A percentile compares a stretch with the other conserved stretches of the same genome.
Evolutionary conservation across 106 monocot species (phyloP).

Genomic region (Dioscorea dumetorum): DNA sequence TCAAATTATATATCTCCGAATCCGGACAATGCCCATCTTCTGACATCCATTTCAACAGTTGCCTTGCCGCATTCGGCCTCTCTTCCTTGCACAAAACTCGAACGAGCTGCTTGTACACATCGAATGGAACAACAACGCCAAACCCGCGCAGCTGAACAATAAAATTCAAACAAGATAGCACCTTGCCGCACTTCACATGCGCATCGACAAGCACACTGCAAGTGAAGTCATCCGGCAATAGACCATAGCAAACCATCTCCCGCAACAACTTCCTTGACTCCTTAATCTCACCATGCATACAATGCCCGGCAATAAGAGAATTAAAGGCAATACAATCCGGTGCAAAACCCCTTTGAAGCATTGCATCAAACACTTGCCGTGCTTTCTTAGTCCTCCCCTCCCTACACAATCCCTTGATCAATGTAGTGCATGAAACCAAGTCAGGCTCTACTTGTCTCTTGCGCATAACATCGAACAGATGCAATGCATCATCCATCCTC

Average conservation of each 20-base stretch:
- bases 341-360: conserved; percentile 44
- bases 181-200: conserved; percentile 34
- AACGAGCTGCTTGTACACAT: conserved; percentile 33
- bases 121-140: conserved; percentile 26
- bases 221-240: conserved; percentile 36
- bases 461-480: conserved; percentile 51
- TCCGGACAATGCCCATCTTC: conserved; percentile 38
- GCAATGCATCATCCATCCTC: conserved; percentile 42
- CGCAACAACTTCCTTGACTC: conserved; percentile 43
- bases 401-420: conserved; percentile 59
- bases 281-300: conserved; percentile 35
- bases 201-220: conserved; percentile 43
- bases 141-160: conserved; percentile 40
- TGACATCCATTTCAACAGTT: conserved; percentile 37
- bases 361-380: conserved; percentile 57
- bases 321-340: conserved; percentile 50
- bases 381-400: conserved; percentile 43
- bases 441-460: conserved; percentile 63
- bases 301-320: conserved; percentile 58
- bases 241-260: conserved; percentile 44
- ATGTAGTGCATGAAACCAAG: conserved; percentile 54
- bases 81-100: conserved; percentile 41
- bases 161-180: conserved; percentile 70
- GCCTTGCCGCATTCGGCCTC: conserved; percentile 70
- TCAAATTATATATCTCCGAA: conserved; percentile 44